Evolutionary conservation across 495 filamentous ascomycete species (phyloP).

Genomic region (Neurospora discreta): DNA sequence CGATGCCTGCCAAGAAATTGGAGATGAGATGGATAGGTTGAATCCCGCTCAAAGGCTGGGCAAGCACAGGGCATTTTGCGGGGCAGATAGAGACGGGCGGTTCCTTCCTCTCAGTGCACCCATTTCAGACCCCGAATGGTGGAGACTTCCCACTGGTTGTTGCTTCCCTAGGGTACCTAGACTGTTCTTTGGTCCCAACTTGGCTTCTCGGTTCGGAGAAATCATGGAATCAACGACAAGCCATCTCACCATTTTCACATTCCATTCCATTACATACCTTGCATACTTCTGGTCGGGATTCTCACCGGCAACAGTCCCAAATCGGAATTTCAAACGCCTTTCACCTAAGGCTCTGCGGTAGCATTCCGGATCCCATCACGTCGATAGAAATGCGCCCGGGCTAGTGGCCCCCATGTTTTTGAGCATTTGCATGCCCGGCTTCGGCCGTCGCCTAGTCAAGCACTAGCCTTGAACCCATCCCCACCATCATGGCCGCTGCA

Average conservation of each 20-base stretch:
- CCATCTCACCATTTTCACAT: background rate
- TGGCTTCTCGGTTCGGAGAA: too few species aligned
- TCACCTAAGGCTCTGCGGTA: background rate
- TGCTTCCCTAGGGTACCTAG: background rate
- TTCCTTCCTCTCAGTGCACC: background rate
- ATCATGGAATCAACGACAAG: background rate
- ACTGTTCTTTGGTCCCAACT: background rate
- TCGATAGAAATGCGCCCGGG: background rate
- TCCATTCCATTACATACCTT: background rate
- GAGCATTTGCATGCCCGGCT: background rate
- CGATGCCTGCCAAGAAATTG: background rate
- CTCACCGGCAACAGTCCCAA: background rate
- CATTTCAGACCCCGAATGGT: background rate
- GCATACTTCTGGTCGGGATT: background rate
- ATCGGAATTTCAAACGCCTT: background rate
- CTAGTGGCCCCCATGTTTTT: background rate
- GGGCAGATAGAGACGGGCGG: background rate
- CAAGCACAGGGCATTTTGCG: background rate
- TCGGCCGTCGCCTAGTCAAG: background rate
- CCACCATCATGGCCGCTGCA: background rate
- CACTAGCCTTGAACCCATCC: background rate
- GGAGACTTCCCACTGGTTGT: background rate
- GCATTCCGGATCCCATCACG: background rate
- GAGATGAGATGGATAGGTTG: background rate
- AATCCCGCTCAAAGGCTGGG: background rate